These are phyloP conservation scores for Podospora pseudocomata DNA, from an alignment of 495 filamentous ascomycete species.

Conservation along the genomic window DNA sequence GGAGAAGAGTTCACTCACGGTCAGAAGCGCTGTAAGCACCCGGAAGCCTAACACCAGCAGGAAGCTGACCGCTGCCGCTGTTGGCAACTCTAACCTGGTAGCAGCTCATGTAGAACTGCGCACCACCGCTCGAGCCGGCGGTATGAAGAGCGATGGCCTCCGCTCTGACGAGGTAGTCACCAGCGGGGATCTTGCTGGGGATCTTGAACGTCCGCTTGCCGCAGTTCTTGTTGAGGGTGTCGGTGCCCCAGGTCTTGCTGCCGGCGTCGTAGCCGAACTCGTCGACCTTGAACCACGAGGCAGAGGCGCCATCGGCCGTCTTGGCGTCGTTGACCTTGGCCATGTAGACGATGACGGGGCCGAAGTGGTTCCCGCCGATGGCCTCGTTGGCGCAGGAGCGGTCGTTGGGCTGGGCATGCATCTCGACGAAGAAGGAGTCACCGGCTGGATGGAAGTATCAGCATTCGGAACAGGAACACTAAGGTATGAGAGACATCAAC, in stretches of 20 bases:
- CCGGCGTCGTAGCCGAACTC: conserved; percentile 38
- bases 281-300: conserved; percentile 39
- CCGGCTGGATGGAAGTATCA: conserved; percentile 35
- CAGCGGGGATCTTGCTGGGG: conserved; percentile 44
- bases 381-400: conserved; percentile 17
- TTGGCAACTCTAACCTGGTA: conserved; percentile 45
- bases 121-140: conserved; percentile 34
- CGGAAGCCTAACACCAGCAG: conserved; percentile 45
- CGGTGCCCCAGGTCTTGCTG: conserved; percentile 30
- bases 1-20: conserved; percentile 12
- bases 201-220: conserved; percentile 51
- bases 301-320: conserved; percentile 36
- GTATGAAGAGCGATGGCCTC: conserved; percentile 52
- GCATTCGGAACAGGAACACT: conserved; percentile 37
- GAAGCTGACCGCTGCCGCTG: conserved; percentile 35
- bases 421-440: conserved; percentile 30
- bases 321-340: conserved; percentile 49
- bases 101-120: conserved; percentile 51
- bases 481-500: conserved; percentile 23
- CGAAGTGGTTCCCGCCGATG: conserved; percentile 39
- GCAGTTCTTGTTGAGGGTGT: conserved; percentile 39
- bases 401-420: conserved; percentile 19
- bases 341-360: conserved; percentile 53
- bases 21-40: conserved; percentile 48
- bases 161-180: conserved; percentile 51